Evolutionary conservation across 495 filamentous ascomycete genomes (phyloP), one percentile per base, ranked within the genome.

Genomic region (Annulohypoxylon maeteangense): DNA sequence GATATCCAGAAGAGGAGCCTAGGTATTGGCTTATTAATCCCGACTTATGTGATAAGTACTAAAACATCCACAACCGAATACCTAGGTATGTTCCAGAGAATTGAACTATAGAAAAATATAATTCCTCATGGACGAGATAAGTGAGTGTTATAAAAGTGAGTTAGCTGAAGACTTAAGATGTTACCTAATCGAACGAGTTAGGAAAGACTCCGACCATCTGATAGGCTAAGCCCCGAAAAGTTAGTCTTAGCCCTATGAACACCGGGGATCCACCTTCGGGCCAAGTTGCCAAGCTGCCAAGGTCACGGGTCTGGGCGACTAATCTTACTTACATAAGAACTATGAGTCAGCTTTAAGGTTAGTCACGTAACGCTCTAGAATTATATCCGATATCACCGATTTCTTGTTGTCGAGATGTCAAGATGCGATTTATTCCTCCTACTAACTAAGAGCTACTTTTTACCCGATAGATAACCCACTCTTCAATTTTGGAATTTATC

Each of bases 331-430:
- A 50, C 47, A n/a, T 50, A 50, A 29, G 50, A 10, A 18, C n/a
- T n/a, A n/a, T n/a, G n/a, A 54, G 2, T 11, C n/a, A 18, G 10
- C 32, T 36, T 44, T 14, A 14, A 42, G 38, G 32, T 36, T 36
- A 2, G 32, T 36, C 32, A 40, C 36, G 11, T 40, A 40, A 12
- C 1, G 7, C 11, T 7, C 14, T 16, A 42, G 14, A 18, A 44
- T 14, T 54, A 54, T 55, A 55, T 55, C 61, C 61, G 61, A 64
- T 64, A 64, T 42, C 59, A 11, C 40, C 40, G 59, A 53, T 27
- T 62, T 18, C 32, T 7, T 2, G n/a, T n/a, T 42, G 11, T 44
- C 16, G 4, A 45, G 42, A 7, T 14, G 11, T 29, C 11, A 11
- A 11, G 44, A 34, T 48, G 42, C 40, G 23, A 48, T 48, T 36